phyloP scores from a whole-genome alignment of 148 eudicot species.

The Rhododendron mucronatum region DNA sequence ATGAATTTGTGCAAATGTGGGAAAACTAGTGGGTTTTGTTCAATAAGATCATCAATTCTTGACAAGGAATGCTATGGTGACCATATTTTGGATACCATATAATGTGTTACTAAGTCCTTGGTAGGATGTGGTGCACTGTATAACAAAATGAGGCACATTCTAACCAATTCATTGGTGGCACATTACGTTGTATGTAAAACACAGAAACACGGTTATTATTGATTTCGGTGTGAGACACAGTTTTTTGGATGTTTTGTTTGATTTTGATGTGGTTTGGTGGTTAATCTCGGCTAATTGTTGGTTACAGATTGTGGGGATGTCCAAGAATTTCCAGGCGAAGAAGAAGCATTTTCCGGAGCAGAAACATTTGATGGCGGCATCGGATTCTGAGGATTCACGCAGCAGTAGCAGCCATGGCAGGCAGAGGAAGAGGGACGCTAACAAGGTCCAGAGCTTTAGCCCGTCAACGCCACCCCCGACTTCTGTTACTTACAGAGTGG shows the following conservation, averaged over 20 bases:
- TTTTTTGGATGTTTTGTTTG: background rate
- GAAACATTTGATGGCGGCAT: slow-evolving; percentile 11
- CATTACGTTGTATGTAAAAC: no score
- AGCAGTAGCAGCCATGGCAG: slow-evolving; percentile 22
- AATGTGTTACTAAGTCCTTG: no score
- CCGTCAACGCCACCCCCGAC: slow-evolving; percentile 90
- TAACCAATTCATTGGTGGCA: no score
- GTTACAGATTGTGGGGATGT: slow-evolving; percentile 72
- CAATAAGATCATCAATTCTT: background rate
- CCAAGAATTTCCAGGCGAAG: slow-evolving; percentile 48
- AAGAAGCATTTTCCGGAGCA: slow-evolving; percentile 19
- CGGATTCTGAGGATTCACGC: slow-evolving; percentile 68
- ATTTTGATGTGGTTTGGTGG: background rate
- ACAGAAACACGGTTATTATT: no score
- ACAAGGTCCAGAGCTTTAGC: slow-evolving; percentile 43
- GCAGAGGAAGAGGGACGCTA: slow-evolving; percentile 21
- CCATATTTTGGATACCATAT: no score
- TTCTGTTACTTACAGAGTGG: slow-evolving; percentile 37
- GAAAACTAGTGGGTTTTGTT: background rate
- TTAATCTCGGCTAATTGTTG: background rate
- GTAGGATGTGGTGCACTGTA: no score
- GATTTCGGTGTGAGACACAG: no score
- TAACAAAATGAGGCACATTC: no score
- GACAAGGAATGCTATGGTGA: no score
- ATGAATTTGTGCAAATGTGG: background rate